Evolutionary conservation across 129 eudicot species (phyloP), one percentile per base, ranked within the genome.

Genomic region (Gnaphalium uliginosum): DNA sequence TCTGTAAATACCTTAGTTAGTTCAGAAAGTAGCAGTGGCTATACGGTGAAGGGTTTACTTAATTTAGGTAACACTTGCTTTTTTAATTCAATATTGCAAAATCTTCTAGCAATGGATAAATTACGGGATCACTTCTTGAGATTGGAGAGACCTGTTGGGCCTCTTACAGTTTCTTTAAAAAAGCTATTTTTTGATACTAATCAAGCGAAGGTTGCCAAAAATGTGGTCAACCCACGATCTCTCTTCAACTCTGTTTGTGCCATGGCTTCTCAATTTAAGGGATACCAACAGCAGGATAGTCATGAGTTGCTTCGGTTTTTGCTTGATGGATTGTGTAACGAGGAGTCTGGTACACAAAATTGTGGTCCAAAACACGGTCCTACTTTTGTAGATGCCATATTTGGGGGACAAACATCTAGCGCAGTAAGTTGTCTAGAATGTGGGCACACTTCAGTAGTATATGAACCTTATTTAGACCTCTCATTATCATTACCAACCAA

Each of bases 1-100:
- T 50, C 86, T 0, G 88, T 66, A 57, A 63, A 26, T 61, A 71
- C 74, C 50, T 8, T 5, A 10, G 22, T 26, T 19, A 68, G 0
- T 71, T 50, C 74, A 15, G 75, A 82, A 43, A 83, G 68, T 21
- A 77, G 48, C n/a, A 81, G 79, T 71, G 75, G 82, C 27, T 81
- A 85, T 82, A 74, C 54, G 27, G 86, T 86, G 13, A 85, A 88
- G 78, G 98, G 98, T 74, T 81, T 92, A 64, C 54, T 76, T 21
- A 92, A 92, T 79, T 62, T 92, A 61, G 96, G 98, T 23, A 92
- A 92, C 77, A 92, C 98, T 35, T 92, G 98, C 75, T 92, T 92
- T 82, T 89, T 92, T 71, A 92, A 92, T 80, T 92, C 98, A 26
- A 69, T 86, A 7, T 24, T 89, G 81, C 98, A 92, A 71, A 92